Evolutionary conservation across 495 filamentous ascomycete species (phyloP).

Genomic region (Bryoglossum gracile): DNA sequence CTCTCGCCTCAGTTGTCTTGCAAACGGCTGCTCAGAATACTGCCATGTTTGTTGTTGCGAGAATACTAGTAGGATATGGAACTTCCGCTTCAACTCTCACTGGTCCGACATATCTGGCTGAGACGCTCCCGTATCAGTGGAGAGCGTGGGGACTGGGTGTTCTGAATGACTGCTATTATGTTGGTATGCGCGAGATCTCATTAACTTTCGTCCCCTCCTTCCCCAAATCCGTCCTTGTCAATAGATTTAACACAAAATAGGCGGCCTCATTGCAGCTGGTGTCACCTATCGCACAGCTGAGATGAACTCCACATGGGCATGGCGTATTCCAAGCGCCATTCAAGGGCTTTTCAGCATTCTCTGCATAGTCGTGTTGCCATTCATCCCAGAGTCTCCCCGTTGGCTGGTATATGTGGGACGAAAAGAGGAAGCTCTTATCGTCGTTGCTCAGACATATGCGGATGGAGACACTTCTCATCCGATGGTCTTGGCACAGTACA

Average conservation of each 20-base stretch:
- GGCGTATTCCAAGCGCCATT: constrained; percentile 17
- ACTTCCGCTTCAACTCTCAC: constrained; percentile 32
- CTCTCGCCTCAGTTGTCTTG: constrained; percentile 38
- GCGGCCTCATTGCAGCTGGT: constrained; percentile 38
- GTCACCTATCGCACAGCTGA: constrained; percentile 17
- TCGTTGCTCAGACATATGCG: constrained; percentile 41
- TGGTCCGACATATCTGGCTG: constrained; percentile 39
- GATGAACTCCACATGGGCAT: constrained; percentile 20
- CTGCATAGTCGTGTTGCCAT: constrained; percentile 18
- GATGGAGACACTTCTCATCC: constrained; percentile 35
- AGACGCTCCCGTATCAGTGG: constrained; percentile 42
- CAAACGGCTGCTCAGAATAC: constrained; percentile 41
- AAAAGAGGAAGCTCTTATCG: constrained; percentile 38
- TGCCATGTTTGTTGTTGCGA: constrained; percentile 37
- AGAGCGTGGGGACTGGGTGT: constrained; percentile 29
- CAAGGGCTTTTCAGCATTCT: constrained; percentile 16
- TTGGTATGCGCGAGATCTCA: no score
- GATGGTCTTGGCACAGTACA: constrained; percentile 28
- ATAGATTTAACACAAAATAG: no score
- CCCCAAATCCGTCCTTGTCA: no score
- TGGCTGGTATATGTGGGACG: constrained; percentile 48
- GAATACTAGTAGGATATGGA: constrained; percentile 43
- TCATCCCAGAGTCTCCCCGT: constrained; percentile 50
- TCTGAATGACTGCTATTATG: constrained; percentile 48
- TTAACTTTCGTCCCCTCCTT: no score